Evolutionary conservation across 2,329 filamentous ascomycete species (phyloP), one percentile per base, ranked within the genome.

Genomic region (Didymella segeticola): DNA sequence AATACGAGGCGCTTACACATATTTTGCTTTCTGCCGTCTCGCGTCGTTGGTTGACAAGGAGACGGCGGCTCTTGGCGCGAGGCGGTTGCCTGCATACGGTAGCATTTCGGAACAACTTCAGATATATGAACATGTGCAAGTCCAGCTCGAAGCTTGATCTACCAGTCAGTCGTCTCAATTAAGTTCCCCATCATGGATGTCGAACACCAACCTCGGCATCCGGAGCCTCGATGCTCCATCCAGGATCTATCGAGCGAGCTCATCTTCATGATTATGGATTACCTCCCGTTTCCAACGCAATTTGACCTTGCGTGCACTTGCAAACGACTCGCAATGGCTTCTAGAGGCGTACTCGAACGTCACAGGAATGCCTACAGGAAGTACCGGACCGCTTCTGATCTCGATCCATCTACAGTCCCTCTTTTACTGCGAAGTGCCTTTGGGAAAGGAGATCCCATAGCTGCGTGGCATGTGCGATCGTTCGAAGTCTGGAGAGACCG

Each of bases 401-500:
- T 56, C 17, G 19, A 49, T 11, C 53, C 53, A 12, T 10, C 15
- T 8, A 58, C 56, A 6, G 39, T 56, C 15, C 43, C 45, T 19
- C 43, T 42, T 4, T 33, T 58, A 11, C 29, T 58, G 27, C 52
- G 53, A 5, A 58, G 56, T 33, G 52, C 48, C 14, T 53, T 36
- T 9, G 34, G 47, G n/a, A 49, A 49, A 22, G 39, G 39, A 20
- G 48, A 56, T 23, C 48, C 56, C 7, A 53, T 56, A 2, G 23
- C 4, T 2, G 56, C 56, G 33, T 56, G 56, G 56, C 51, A 58
- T 29, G 47, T 58, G 22, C 51, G 47, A 12, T 56, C 38, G 5
- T 29, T 58, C 15, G 51, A 55, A 41, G n/a, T 58, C 8, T 58
- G 56, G 56, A 39, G 39, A 14, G 56, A 58, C 17, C 56, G 51